These are phyloP conservation scores for Plantago major DNA, from an alignment of 257 asterid genomes.

Conservation along the genomic window DNA sequence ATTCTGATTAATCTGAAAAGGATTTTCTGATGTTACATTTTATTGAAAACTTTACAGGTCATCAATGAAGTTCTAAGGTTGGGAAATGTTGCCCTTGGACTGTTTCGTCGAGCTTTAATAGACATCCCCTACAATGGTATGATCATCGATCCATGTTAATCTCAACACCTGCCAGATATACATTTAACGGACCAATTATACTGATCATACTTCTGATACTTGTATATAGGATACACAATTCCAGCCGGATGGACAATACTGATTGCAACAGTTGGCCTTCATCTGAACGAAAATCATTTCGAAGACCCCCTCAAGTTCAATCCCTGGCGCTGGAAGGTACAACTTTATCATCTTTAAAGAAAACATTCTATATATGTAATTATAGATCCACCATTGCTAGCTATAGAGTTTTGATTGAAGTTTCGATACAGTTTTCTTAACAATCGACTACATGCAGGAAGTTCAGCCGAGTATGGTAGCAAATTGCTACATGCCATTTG, in stretches of 20 bases:
- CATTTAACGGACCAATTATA: neutral
- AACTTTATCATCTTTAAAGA: too few species aligned
- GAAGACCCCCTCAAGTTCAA: slow-evolving; percentile 71
- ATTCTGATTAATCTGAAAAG: neutral
- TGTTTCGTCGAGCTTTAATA: slow-evolving; percentile 64
- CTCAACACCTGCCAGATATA: neutral
- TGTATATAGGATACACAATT: slow-evolving; percentile 54
- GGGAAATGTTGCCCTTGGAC: slow-evolving; percentile 79
- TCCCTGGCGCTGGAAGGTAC: slow-evolving; percentile 76
- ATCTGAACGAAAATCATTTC: slow-evolving; percentile 40
- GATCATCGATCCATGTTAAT: neutral
- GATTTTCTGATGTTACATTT: neutral
- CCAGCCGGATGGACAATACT: slow-evolving; percentile 74
- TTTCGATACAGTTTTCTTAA: neutral
- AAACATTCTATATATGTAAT: too few species aligned
- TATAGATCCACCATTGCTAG: neutral
- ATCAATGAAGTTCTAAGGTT: slow-evolving; percentile 71
- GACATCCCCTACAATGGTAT: slow-evolving; percentile 67
- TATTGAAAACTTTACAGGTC: slow-evolving; percentile 32
- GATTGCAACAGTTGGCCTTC: slow-evolving; percentile 73
- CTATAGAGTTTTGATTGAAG: neutral
- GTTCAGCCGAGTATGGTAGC: slow-evolving; percentile 33
- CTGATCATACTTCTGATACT: too few species aligned
- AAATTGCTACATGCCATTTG: slow-evolving; percentile 77
- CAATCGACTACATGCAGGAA: slow-evolving; percentile 23